Evolutionary conservation across 2,329 filamentous ascomycete species (phyloP).

Genomic region (Aspergillus caelatus): DNA sequence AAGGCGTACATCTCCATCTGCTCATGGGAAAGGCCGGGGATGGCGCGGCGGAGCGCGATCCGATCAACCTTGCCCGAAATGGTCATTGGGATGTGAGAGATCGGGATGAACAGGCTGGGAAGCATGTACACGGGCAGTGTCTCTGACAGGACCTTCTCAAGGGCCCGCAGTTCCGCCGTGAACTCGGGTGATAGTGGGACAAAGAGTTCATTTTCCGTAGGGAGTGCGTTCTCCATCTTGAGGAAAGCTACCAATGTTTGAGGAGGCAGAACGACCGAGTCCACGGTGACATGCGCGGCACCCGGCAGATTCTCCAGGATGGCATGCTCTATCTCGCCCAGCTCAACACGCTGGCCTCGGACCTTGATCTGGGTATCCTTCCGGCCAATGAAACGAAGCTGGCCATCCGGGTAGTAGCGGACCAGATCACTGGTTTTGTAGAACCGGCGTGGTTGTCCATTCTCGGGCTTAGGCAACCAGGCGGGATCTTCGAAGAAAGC

Average conservation of each 20-base stretch:
- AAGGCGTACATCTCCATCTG: conserved; percentile 10
- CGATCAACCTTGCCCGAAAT: conserved; percentile 6
- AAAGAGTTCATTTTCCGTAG: background rate
- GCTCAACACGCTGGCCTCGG: conserved; percentile 13
- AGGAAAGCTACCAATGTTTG: background rate
- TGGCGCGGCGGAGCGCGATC: background rate
- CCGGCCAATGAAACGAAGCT: conserved; percentile 7
- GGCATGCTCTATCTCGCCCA: conserved; percentile 8
- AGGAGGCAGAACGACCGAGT: background rate
- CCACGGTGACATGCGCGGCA: conserved; percentile 3
- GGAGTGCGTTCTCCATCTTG: background rate
- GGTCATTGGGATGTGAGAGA: conserved; percentile 1
- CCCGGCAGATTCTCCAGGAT: conserved; percentile 1
- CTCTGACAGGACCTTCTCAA: background rate
- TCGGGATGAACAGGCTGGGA: background rate
- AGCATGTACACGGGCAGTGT: conserved; percentile 8
- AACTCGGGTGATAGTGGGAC: background rate
- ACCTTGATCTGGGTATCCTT: conserved; percentile 13
- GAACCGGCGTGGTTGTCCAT: conserved; percentile 9
- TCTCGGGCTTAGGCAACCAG: conserved; percentile 16
- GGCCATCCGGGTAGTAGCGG: conserved; percentile 25
- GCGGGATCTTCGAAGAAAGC: conserved; percentile 27
- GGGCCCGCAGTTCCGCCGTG: background rate
- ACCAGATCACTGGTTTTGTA: conserved; percentile 35
- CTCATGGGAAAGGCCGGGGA: background rate